Percentiles rank a stretch among this genome's conserved stretches.
These are phyloP conservation scores for Globisporangium cystogenes DNA, from an alignment of 352 stramenopile species.

Conservation along the genomic window DNA sequence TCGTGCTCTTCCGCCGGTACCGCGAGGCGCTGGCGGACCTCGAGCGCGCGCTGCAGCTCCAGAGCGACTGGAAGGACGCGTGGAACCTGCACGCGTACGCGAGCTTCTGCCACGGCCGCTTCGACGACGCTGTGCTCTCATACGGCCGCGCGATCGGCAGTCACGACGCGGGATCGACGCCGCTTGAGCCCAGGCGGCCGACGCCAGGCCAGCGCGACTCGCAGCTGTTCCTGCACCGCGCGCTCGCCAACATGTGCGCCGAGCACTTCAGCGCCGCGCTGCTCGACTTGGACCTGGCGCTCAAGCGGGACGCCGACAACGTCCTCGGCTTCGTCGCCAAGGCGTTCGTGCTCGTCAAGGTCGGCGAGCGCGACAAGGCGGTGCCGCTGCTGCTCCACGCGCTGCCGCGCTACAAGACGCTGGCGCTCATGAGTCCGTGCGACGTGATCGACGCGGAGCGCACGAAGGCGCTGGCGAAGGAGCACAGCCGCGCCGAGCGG, in stretches of 20 bases:
- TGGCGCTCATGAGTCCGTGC: slow-evolving; percentile 17
- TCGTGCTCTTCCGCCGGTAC: slow-evolving; percentile 28
- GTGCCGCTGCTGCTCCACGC: slow-evolving; percentile 23
- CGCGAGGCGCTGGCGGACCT: slow-evolving; percentile 22
- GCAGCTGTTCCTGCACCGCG: slow-evolving; percentile 31
- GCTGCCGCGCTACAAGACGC: slow-evolving; percentile 28
- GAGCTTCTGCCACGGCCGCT: slow-evolving; percentile 27
- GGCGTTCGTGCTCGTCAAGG: slow-evolving; percentile 23
- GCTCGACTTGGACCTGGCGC: slow-evolving; percentile 28
- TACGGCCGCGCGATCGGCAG: slow-evolving; percentile 28
- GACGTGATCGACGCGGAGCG: slow-evolving; percentile 23
- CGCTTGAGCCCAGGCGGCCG: too few species aligned
- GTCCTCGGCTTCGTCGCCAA: slow-evolving; percentile 37
- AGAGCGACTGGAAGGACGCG: slow-evolving; percentile 33
- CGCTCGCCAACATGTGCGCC: slow-evolving; percentile 23
- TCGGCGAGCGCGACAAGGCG: slow-evolving; percentile 14
- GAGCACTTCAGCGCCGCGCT: slow-evolving; percentile 16
- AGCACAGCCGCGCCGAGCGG: slow-evolving; percentile 1
- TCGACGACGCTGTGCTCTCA: slow-evolving; percentile 22
- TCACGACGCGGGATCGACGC: neutral
- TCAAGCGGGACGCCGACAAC: slow-evolving; percentile 38
- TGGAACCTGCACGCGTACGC: slow-evolving; percentile 39
- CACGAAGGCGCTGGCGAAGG: slow-evolving; percentile 15
- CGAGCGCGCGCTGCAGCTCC: slow-evolving; percentile 16
- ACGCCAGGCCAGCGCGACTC: slow-evolving; percentile 16